Evolutionary conservation across 129 eudicot genomes (phyloP), one percentile per base, ranked within the genome.

Genomic region (Centella asiatica): DNA sequence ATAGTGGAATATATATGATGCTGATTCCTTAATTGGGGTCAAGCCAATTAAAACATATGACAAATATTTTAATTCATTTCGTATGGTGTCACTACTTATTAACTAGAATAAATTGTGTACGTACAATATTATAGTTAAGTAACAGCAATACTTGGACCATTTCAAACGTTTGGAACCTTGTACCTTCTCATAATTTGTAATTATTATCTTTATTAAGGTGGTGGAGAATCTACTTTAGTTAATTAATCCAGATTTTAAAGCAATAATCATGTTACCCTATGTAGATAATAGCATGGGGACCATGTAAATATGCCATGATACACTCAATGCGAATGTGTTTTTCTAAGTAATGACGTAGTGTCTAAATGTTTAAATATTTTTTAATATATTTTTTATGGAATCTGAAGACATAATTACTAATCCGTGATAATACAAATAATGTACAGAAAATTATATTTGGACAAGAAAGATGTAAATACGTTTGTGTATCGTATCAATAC

Each of bases 241-340:
- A 20, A 13, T 27, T 63, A 71, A 68, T 63, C 70, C 44, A 63
- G 13, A 15, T 39, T n/a, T 53, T 44, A n/a, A 19, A 40, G 64
- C 45, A 62, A 7, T 15, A 29, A 56, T 53, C 76, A 71, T 54
- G 76, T 64, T 63, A 39, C 32, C 57, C 76, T 71, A 63, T 28
- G 5, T 39, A 71, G n/a, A 11, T 7, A n/a, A 44, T 62, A 52
- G 69, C 9, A 45, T 63, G 69, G 76, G 76, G 62, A 63, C 76
- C 69, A 53, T 61, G 12, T 60, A n/a, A n/a, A 39, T 39, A 2
- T 18, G 20, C 65, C 65, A 60, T 39, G 65, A 5, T 23, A 24
- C 1, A 36, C n/a, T 28, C n/a, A 19, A 54, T 25, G 44, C 6
- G 13, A 15, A 39, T 39, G 13, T 39, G 13, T 39, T 1, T 15